Percentiles rank a stretch among this genome's conserved stretches.
Evolutionary conservation across 129 eudicot genomes (phyloP).

Genomic region (Flaveria brownii): DNA sequence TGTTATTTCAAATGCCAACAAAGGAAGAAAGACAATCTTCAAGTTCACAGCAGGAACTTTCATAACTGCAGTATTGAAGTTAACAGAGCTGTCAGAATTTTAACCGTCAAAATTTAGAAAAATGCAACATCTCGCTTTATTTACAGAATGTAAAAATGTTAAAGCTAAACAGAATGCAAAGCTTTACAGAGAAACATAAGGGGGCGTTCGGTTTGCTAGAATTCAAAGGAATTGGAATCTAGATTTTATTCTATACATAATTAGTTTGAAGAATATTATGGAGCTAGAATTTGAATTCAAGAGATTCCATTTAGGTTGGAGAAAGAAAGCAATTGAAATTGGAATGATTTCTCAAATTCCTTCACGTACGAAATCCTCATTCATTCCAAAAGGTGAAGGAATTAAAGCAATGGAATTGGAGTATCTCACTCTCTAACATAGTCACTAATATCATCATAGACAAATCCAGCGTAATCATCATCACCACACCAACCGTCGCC

Average conservation of each 20-base stretch:
- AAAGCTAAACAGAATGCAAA: slow-evolving; percentile 17
- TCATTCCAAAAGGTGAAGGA: not conserved
- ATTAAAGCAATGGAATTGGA: not conserved
- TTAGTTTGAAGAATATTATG: not conserved
- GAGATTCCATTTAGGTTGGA: not conserved
- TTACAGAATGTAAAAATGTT: not conserved
- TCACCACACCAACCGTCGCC: not conserved
- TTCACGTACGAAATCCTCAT: not conserved
- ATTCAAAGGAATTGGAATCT: not conserved
- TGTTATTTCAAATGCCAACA: slow-evolving; percentile 72
- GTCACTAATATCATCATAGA: not conserved
- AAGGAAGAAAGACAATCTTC: slow-evolving; percentile 88
- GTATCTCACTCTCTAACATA: not conserved
- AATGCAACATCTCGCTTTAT: slow-evolving; percentile 3
- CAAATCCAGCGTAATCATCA: not conserved
- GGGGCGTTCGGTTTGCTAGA: not conserved
- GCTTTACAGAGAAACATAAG: not conserved
- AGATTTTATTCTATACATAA: not conserved
- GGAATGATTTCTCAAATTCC: not conserved
- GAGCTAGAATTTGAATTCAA: not conserved
- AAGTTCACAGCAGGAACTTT: slow-evolving; percentile 61
- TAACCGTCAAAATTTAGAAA: not conserved
- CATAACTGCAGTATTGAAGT: slow-evolving; percentile 23
- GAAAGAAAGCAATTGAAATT: not conserved
- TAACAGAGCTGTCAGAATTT: slow-evolving; percentile 15